phyloP scores from a whole-genome alignment of 1,284 basidiomycete genomes.

The Phlebopus sp. region DNA sequence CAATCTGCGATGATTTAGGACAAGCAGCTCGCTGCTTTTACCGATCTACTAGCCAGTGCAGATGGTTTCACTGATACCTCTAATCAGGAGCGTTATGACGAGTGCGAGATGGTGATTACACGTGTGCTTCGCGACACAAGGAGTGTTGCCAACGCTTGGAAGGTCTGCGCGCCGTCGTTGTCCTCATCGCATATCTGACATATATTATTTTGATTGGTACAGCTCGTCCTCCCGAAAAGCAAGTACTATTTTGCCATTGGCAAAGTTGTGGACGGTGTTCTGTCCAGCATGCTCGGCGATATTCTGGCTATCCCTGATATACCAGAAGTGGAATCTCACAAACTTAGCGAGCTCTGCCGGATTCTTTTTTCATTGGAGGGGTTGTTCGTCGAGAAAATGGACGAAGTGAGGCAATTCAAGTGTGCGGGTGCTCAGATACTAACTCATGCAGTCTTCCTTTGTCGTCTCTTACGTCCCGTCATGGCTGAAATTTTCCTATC shows the following conservation, averaged over 20 bases:
- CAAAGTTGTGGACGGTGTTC: constrained; percentile 67
- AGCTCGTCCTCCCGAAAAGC: constrained; percentile 60
- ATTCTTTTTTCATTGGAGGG: constrained; percentile 78
- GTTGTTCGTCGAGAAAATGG: constrained; percentile 69
- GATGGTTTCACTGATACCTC: constrained; percentile 72
- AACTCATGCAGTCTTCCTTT: constrained; percentile 53
- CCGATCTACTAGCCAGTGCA: constrained; percentile 51
- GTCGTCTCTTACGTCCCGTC: constrained; percentile 77
- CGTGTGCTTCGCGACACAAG: constrained; percentile 68
- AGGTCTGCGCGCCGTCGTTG: constrained; percentile 46
- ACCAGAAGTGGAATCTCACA: constrained; percentile 85
- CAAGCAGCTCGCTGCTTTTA: constrained; percentile 13
- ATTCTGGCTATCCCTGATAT: constrained; percentile 86
- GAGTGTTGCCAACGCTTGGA: constrained; percentile 64
- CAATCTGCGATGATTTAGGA: constrained; percentile 19
- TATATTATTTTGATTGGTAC: neutral
- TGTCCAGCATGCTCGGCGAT: constrained; percentile 70
- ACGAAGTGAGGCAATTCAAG: constrained; percentile 43
- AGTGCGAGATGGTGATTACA: constrained; percentile 72
- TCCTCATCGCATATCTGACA: neutral
- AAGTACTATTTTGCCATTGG: constrained; percentile 75
- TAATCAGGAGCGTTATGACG: constrained; percentile 74
- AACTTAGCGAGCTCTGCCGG: constrained; percentile 78
- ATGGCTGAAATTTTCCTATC: constrained; percentile 95
- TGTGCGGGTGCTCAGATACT: neutral